Evolutionary conservation across 2,329 filamentous ascomycete species (phyloP).

Genomic region (Penicillium sp.): DNA sequence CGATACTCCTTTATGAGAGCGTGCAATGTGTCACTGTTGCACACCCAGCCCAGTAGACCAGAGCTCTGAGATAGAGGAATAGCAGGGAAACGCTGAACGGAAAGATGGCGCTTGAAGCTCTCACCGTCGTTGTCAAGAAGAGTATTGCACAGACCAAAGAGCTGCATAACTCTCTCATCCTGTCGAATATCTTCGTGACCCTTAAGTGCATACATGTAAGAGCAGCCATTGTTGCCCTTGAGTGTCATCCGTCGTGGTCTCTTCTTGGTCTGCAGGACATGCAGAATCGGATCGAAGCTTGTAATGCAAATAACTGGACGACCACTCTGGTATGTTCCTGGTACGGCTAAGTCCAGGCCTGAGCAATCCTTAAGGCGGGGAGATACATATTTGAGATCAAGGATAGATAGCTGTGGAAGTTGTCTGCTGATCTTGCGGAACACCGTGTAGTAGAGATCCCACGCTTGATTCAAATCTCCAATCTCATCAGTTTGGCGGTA

Average conservation of each 20-base stretch:
- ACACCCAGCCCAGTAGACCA: conserved; percentile 92
- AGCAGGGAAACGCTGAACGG: conserved; percentile 93
- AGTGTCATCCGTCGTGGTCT: conserved; percentile 85
- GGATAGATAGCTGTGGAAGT: conserved; percentile 83
- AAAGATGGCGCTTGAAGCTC: conserved; percentile 94
- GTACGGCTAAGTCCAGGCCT: conserved; percentile 90
- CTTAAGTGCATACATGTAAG: conserved; percentile 89
- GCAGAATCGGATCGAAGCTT: conserved; percentile 86
- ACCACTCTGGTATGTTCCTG: conserved; percentile 84
- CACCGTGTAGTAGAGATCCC: conserved; percentile 98
- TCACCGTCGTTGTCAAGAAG: conserved; percentile 91
- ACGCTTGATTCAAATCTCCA: conserved; percentile 94
- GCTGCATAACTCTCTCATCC: conserved; percentile 98
- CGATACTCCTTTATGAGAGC: conserved; percentile 96
- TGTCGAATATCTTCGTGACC: conserved; percentile 99
- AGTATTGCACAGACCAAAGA: conserved; percentile 97
- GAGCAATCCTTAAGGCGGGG: conserved; percentile 84
- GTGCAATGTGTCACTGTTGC: conserved; percentile 95
- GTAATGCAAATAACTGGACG: conserved; percentile 80
- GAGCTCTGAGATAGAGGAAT: conserved; percentile 97
- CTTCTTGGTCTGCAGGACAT: conserved; percentile 96
- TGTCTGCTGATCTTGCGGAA: conserved; percentile 95
- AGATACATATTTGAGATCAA: conserved; percentile 96
- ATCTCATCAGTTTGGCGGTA: conserved; percentile 87
- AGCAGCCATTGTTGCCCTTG: conserved; percentile 82